phyloP scores from a whole-genome alignment of 805 yeast genomes.

The Lipomyces starkeyi region DNA sequence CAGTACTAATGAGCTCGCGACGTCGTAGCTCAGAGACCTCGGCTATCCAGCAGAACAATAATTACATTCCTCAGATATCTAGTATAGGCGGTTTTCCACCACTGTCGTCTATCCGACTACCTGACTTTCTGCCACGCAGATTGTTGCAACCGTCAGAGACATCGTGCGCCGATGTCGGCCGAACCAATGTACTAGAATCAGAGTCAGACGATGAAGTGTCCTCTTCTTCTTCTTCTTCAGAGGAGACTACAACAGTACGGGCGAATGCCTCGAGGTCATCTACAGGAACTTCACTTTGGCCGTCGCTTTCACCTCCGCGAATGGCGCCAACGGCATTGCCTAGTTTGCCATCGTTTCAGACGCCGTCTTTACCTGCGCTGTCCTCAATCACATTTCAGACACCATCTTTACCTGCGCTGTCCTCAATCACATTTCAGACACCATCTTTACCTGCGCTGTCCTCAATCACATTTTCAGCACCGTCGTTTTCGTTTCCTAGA shows the following conservation, averaged over 20 bases:
- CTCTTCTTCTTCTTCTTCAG: not conserved
- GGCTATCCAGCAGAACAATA: constrained; percentile 3
- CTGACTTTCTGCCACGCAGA: constrained; percentile 31
- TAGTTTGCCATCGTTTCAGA: constrained; percentile 8
- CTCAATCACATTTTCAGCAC: constrained; percentile 9
- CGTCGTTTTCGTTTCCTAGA: constrained; percentile 30
- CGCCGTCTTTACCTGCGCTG: constrained; percentile 16
- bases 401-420: constrained; percentile 13
- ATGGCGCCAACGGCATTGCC: constrained; percentile 1
- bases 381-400: constrained; percentile 6
- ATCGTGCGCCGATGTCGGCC: constrained; percentile 1
- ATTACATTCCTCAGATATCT: constrained; percentile 33
- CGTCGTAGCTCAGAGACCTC: not conserved
- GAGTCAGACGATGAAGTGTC: constrained; percentile 1
- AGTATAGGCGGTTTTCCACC: constrained; percentile 34
- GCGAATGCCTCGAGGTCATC: not conserved
- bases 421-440: constrained; percentile 5
- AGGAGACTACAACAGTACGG: not conserved
- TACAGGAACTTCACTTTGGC: not conserved
- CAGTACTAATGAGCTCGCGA: not conserved
- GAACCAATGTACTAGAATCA: not conserved
- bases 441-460: constrained; percentile 14
- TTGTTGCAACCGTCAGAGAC: constrained; percentile 12
- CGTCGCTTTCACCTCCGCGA: constrained; percentile 4
- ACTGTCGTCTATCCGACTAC: constrained; percentile 25